Evolutionary conservation across 768 basidiomycete genomes (phyloP), one percentile per base, ranked within the genome.

Genomic region (Rubroboletus pulcherrimus): DNA sequence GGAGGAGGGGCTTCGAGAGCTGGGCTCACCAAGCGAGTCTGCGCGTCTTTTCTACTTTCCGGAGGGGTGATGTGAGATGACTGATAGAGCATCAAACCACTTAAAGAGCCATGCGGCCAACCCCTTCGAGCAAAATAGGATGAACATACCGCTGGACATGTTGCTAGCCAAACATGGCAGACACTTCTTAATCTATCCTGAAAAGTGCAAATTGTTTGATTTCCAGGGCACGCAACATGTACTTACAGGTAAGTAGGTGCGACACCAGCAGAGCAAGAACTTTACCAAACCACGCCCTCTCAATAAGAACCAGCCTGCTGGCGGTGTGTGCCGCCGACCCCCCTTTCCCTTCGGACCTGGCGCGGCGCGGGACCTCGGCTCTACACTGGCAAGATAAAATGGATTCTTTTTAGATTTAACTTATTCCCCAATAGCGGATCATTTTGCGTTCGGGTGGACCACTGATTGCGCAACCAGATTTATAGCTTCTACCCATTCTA

Each of bases 201-300:
- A 72, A 69, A 66, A 55, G 69, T 72, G 57, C 38, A 73, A 67
- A 71, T 71, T 66, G 56, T 11, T 39, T 5, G 57, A 66, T 58
- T 66, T 56, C 56, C 55, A 59, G 62, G 66, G 67, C 51, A 45
- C 56, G 39, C 57, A 56, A 58, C 65, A 63, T 56, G 59, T 51
- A 49, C 49, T 49, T 49, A 61, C 55, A 58, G 51, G 51, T 63
- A 43, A 56, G 59, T 48, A 35, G 26, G 55, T 48, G 60, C 56
- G 44, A 58, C 21, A 48, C 7, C 45, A 52, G 49, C 46, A 51
- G 55, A 53, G 57, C 10, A 59, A 54, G 33, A 39, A 40, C 48
- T 35, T 71, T 63, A 67, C 67, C 67, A 71, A 67, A 69, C 57
- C 47, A 48, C 35, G 53, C 47, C 64, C 66, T 59, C 57, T 56